Base-by-base conservation (phyloP, 2,329 filamentous ascomycete genomes). In the Colletotrichum plurivorum region DNA sequence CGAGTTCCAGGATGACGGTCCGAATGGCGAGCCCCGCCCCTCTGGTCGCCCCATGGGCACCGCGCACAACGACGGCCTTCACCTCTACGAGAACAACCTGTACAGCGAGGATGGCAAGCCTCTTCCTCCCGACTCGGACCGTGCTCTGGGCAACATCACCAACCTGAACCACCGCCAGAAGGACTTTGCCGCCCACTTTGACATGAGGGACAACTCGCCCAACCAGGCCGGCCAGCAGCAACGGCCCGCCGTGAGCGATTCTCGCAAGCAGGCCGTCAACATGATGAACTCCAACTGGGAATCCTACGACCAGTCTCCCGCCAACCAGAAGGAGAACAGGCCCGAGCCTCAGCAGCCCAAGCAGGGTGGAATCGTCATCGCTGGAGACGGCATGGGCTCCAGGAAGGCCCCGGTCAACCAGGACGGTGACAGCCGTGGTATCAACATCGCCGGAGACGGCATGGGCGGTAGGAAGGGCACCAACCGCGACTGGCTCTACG, bases 181-280 rank as follows among this genome's bases (percentile, higher is more conserved):
- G 80, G 89, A 93, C 77, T 95, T 97, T 74, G 90, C 90, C 56
- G 80, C 90, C 20, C 93, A 97, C 74, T 97, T 94, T 84, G 85
- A 85, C 59, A 91, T 97, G 83, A 85, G 86, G 7, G 94, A 97
- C 77, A 84, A 89, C 48, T 89, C 89, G 69, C 89, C 90, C 41
- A 82, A 81, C 10, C 78, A 78, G 18, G 83, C 84, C 62, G 73
- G 80, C 43, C 80, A 78, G 75, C 75, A 77, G 65, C 76, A 82
- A 75, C 67, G 67, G 18, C 78, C 84, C 76, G 82, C 81, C 20
- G 76, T 90, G 20, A 79, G 86, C 59, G 86, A 89, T 62, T 88
- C 90, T 71, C 89, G 88, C 72, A 85, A 88, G 78, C 93, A 94
- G 81, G 90, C 87, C 3, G 88, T 93, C 61, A 90, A 92, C 80